phyloP scores from a whole-genome alignment of 225 moss, liverwort and hornwort genomes.

The Sphagnum contortum region DNA sequence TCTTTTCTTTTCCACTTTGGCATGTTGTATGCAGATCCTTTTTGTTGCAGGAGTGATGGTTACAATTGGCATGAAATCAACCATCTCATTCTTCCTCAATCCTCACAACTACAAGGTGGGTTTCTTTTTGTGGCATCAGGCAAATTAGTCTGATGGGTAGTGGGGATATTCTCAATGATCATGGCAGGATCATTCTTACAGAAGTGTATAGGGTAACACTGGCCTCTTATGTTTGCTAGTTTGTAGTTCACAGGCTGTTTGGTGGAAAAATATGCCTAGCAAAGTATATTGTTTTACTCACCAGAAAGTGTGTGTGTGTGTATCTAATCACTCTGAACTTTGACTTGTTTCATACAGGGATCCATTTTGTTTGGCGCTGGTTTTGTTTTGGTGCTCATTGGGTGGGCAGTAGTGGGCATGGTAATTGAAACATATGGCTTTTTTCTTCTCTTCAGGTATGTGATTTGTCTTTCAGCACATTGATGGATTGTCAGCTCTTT shows the following conservation, averaged over 20 bases:
- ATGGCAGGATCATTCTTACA: too few relatives aligned
- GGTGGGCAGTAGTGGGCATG: constrained; percentile 95
- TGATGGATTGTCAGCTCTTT: not conserved
- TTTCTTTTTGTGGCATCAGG: too few relatives aligned
- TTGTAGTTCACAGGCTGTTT: not conserved
- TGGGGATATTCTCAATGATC: too few relatives aligned
- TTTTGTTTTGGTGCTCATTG: constrained; percentile 70
- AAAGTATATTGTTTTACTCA: not conserved
- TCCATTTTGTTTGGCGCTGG: constrained; percentile 86
- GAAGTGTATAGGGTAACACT: not conserved
- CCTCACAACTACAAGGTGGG: constrained; percentile 91
- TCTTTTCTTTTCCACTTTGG: too few relatives aligned
- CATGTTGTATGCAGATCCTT: constrained; percentile 46
- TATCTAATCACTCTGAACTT: too few relatives aligned
- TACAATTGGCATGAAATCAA: constrained; percentile 87
- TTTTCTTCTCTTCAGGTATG: constrained; percentile 78
- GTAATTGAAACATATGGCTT: constrained; percentile 87
- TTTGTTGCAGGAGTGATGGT: constrained; percentile 87
- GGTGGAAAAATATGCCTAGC: not conserved
- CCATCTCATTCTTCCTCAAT: constrained; percentile 84
- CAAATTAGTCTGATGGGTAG: too few relatives aligned
- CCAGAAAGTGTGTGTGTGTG: too few relatives aligned
- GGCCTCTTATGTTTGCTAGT: not conserved
- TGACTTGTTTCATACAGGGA: constrained; percentile 34
- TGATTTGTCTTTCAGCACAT: too few relatives aligned